Base-by-base conservation (phyloP, 2,329 filamentous ascomycete genomes). In the Fusarium pseudograminearum region DNA sequence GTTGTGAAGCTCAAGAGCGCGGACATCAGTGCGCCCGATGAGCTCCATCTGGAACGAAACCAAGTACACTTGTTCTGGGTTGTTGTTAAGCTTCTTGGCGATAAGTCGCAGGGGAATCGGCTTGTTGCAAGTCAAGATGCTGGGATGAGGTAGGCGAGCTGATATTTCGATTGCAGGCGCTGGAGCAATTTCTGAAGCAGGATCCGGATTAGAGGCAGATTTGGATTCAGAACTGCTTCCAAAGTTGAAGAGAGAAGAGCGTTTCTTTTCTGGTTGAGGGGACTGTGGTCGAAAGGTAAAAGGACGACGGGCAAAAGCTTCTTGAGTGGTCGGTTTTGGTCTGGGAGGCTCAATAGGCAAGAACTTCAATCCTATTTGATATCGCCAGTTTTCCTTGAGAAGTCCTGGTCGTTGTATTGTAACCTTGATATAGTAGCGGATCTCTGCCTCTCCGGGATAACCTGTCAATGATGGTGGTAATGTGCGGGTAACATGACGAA, bases 341-440 rank as follows among this genome's bases (percentile, higher is more conserved):
- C 94, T 86, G 1, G 95, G 94, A 8, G 93, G 93, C 78, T 99
- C 96, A 71, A 98, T 95, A 7, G 96, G 96, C 38, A 98, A 85
- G 77, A 99, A 96, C 61, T 93, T 95, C 81, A 98, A 91, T 36
- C 90, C 89, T 36, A 85, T 76, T 67, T 87, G 83, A 68, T 85
- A 84, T 22, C 94, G 86, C 79, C 93, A 92, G 75, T 98, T 98
- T 80, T 97, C 94, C 77, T 95, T 95, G 80, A 97, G 93, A 62
- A 98, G 86, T 16, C 92, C 90, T 0, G 94, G 93, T n/a, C 94
- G 86, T 75, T 94, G 93, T 8, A 98, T 90, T 0, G 96, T 98
- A n/a, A 92, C 93, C 79, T 99, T 99, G 77, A 98, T 86, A 77
- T 93, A 99, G 80, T 99, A 99, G 72, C 90, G 88, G 64, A 98